Base-by-base conservation (phyloP, 2,329 filamentous ascomycete genomes). In the Pseudogymnoascus sp. region DNA sequence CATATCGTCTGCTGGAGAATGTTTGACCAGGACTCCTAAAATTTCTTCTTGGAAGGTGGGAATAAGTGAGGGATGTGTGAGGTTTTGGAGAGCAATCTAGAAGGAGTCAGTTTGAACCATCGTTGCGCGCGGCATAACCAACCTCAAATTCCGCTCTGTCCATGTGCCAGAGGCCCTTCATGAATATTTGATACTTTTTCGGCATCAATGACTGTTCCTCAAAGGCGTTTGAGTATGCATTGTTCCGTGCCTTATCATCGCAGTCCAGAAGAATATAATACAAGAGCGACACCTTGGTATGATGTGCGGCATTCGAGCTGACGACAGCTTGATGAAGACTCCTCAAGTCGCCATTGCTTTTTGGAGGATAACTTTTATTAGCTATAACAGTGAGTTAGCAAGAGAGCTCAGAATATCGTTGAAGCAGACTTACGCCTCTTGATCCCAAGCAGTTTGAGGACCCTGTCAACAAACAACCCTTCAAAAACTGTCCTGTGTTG, bases 41-140 rank as follows among this genome's bases (percentile, higher is more conserved):
- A 96, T 93, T 65, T 96, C 89, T 75, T 95, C 90, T 63, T 89
- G 83, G 70, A 95, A 96, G 62, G 91, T 91, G 37, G 89, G 87
- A 19, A 88, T 86, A 4, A 96, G 81, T 1, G 88, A 90, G 0
- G 91, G 91, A 70, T 95, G 88, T 3, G 90, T 87, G 13, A 96
- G 83, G 72, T 88, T 86, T 69, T 91, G 86, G 29, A 96, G 80
- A 2, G 91, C 90, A 67, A 78, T 76, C 82, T 89, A 64, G 23
- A 10, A 21, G 23, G 66, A 35, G 67, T 75, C 62, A 73, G 68
- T 63, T 60, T 59, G 64, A 64, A 64, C 15, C 60, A 64, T 62
- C 19, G 29, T 35, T 21, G 26, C 60, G 21, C 26, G 37, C 40
- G 3, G 9, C 15, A 5, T 31, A 26, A 68, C 75, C 6, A 71